phyloP scores from a whole-genome alignment of 2,329 filamentous ascomycete species.

The Colletotrichum euphorbiae region DNA sequence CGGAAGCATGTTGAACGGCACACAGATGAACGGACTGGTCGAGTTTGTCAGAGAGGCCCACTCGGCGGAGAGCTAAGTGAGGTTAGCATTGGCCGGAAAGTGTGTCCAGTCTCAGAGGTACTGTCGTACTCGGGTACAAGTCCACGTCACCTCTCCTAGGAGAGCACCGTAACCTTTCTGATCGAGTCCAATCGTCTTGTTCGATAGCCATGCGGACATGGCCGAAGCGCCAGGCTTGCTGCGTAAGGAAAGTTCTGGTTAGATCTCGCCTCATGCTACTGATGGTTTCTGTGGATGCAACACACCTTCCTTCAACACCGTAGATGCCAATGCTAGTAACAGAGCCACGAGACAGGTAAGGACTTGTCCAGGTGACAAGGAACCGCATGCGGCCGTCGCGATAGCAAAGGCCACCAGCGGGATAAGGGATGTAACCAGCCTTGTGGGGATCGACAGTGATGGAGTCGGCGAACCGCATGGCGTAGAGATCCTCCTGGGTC shows the following conservation, averaged over 20 bases:
- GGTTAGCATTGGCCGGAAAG: background rate
- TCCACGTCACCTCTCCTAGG: constrained; percentile 57
- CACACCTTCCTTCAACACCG: constrained; percentile 57
- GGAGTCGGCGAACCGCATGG: constrained; percentile 54
- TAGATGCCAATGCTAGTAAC: constrained; percentile 55
- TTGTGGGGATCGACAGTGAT: constrained; percentile 63
- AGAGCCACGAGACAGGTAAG: constrained; percentile 54
- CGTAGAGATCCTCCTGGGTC: constrained; percentile 54
- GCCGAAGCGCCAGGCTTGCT: constrained; percentile 60
- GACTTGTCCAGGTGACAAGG: constrained; percentile 56
- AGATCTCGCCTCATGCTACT: background rate
- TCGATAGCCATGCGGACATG: constrained; percentile 57
- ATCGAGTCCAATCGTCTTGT: constrained; percentile 56
- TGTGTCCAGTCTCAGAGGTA: too few species aligned
- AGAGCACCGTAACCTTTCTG: constrained; percentile 56
- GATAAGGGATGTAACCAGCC: constrained; percentile 59
- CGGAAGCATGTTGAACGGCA: constrained; percentile 57
- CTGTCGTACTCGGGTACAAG: constrained; percentile 52
- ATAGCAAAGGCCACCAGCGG: constrained; percentile 58
- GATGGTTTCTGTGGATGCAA: background rate
- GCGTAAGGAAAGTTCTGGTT: background rate
- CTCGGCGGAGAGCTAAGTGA: constrained; percentile 51
- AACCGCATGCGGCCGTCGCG: constrained; percentile 56
- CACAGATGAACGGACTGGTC: constrained; percentile 50
- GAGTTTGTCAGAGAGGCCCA: constrained; percentile 54